These are phyloP conservation scores for Taiwanofungus camphoratus DNA, from an alignment of 1,284 basidiomycete genomes.

Conservation along the genomic window DNA sequence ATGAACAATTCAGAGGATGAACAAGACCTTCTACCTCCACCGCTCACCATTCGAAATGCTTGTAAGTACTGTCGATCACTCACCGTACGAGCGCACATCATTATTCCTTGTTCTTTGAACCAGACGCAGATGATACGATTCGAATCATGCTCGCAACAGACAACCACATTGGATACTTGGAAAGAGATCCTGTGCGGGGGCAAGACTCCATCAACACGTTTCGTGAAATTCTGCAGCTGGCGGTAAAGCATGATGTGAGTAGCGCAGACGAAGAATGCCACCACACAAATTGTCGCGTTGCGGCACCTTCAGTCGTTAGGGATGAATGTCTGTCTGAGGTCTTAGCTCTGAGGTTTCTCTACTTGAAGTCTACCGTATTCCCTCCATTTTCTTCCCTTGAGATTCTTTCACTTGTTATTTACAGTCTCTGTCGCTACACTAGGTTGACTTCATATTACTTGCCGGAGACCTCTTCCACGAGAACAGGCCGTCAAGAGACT, in stretches of 20 bases:
- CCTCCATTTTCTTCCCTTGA: too few species aligned
- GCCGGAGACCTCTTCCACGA: constrained; percentile 98
- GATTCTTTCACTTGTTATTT: too few species aligned
- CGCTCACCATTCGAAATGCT: constrained; percentile 29
- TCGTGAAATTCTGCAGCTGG: constrained; percentile 88
- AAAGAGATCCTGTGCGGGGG: constrained; percentile 91
- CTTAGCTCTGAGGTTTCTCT: too few species aligned
- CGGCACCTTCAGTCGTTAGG: too few species aligned
- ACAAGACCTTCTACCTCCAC: constrained; percentile 11
- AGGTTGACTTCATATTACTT: constrained; percentile 93
- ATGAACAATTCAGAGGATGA: constrained; percentile 1
- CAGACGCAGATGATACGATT: constrained; percentile 68
- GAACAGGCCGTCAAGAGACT: constrained; percentile 89
- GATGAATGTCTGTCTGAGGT: too few species aligned
- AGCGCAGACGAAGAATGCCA: too few species aligned
- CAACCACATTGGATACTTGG: constrained; percentile 94
- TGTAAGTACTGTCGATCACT: constrained; percentile 26
- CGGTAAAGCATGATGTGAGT: constrained; percentile 80
- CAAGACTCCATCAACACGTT: constrained; percentile 96
- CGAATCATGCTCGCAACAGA: constrained; percentile 88
- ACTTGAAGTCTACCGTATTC: too few species aligned
- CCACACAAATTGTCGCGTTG: too few species aligned
- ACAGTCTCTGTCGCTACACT: too few species aligned
- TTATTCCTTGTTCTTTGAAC: neutral
- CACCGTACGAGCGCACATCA: constrained; percentile 3